These are phyloP conservation scores for Phylloporus rhodoxanthus DNA, from an alignment of 768 basidiomycete species.

Conservation along the genomic window DNA sequence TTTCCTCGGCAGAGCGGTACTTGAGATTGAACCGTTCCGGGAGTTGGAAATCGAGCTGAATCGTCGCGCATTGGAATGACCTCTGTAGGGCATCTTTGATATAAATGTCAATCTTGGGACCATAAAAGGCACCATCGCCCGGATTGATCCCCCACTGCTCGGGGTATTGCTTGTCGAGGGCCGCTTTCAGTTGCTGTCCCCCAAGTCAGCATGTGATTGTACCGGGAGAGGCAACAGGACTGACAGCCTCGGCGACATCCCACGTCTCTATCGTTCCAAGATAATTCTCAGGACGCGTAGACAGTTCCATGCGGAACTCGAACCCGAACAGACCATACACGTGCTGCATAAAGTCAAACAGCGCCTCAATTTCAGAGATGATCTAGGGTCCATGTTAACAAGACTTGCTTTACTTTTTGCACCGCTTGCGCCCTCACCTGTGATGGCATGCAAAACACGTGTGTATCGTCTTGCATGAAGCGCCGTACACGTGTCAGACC, in stretches of 20 bases:
- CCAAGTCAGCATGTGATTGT: constrained; percentile 4
- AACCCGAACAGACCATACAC: constrained; percentile 94
- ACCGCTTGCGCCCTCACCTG: constrained; percentile 45
- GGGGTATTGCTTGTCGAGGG: constrained; percentile 79
- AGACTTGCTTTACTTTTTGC: background rate
- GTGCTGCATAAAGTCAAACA: constrained; percentile 94
- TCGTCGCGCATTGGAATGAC: constrained; percentile 97
- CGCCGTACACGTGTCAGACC: constrained; percentile 90
- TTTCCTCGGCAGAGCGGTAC: constrained; percentile 71
- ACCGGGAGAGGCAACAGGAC: constrained; percentile 11
- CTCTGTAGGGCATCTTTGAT: constrained; percentile 88
- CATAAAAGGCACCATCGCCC: constrained; percentile 98
- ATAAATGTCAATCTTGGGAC: constrained; percentile 98
- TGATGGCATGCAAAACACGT: constrained; percentile 95
- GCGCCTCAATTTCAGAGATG: constrained; percentile 73
- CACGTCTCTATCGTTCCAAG: constrained; percentile 87
- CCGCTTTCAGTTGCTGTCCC: constrained; percentile 70
- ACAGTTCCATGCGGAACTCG: constrained; percentile 88
- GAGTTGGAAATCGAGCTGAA: constrained; percentile 98
- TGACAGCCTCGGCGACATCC: constrained; percentile 80
- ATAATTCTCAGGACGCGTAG: constrained; percentile 92
- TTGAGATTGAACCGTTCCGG: constrained; percentile 94
- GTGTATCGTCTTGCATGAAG: constrained; percentile 97
- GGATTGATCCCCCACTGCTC: constrained; percentile 91
- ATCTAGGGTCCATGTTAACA: constrained; percentile 43